Percentiles rank a stretch among this genome's conserved stretches.
Conservation (phyloP, 768 basidiomycete genomes). For the Dioszegia hungarica region DNA sequence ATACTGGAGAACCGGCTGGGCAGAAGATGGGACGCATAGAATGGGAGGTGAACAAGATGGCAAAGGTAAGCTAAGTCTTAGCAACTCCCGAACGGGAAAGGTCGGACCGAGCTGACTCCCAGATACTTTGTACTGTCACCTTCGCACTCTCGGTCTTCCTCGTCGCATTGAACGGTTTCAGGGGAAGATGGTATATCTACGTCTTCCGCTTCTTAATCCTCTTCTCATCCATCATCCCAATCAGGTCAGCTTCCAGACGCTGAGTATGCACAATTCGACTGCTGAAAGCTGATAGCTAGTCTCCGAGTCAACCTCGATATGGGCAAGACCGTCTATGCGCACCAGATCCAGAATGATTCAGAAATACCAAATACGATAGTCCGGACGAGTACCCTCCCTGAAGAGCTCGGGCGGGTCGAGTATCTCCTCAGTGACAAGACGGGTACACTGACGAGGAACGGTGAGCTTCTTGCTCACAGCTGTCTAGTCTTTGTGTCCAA, state of each 20-base stretch:
- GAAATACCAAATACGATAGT: conserved; percentile 96
- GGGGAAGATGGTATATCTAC: conserved; percentile 93
- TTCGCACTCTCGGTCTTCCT: conserved; percentile 85
- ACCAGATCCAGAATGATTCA: conserved; percentile 84
- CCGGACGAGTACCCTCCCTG: conserved; percentile 92
- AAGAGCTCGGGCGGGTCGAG: conserved; percentile 91
- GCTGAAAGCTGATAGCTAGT: conserved; percentile 52
- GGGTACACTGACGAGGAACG: conserved; percentile 94
- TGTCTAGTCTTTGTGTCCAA: background rate
- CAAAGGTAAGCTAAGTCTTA: conserved; percentile 62
- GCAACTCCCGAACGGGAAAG: background rate
- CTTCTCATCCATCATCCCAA: conserved; percentile 98
- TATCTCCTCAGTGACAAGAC: conserved; percentile 97
- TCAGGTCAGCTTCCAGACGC: conserved; percentile 64
- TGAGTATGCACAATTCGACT: background rate
- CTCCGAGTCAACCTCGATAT: conserved; percentile 98
- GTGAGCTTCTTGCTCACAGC: conserved; percentile 51
- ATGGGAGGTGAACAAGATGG: conserved; percentile 87
- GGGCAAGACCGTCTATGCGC: conserved; percentile 97
- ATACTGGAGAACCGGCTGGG: conserved; percentile 83
- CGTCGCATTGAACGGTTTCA: conserved; percentile 92
- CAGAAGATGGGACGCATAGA: conserved; percentile 91
- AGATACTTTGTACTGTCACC: conserved; percentile 93
- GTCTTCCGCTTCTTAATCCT: conserved; percentile 94
- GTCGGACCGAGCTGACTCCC: background rate